Evolutionary conservation across 176 grass and related monocot genomes (phyloP).

Genomic region (Triticum turgidum): DNA sequence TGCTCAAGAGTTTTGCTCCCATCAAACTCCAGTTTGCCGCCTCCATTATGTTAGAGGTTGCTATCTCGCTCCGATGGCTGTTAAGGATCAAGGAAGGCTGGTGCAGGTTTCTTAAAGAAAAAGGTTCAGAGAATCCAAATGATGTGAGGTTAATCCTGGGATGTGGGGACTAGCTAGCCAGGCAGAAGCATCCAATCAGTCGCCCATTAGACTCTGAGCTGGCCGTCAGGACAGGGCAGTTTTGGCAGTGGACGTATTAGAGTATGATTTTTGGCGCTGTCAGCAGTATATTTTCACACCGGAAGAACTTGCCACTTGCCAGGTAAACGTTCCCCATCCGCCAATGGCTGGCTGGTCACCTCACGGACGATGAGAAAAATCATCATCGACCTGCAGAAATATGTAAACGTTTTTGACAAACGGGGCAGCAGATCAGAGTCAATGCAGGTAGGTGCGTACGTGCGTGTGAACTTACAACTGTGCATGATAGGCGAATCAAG

Average conservation of each 20-base stretch:
- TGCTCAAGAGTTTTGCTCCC: too few relatives aligned
- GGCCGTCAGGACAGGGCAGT: neutral
- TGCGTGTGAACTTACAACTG: neutral
- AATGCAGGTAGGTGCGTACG: conserved; percentile 40
- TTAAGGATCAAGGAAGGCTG: too few relatives aligned
- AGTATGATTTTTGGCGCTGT: neutral
- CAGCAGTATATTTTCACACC: neutral
- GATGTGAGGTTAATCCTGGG: neutral
- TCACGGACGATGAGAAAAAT: neutral
- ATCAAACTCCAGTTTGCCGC: too few relatives aligned
- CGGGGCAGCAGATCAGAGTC: conserved; percentile 23
- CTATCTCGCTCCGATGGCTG: too few relatives aligned
- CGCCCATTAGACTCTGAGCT: neutral
- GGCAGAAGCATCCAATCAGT: neutral
- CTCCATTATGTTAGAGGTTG: too few relatives aligned
- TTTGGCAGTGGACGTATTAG: neutral
- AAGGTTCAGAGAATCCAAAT: too few relatives aligned
- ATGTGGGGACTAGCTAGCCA: neutral
- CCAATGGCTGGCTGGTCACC: neutral
- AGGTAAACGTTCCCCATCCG: conserved; percentile 13
- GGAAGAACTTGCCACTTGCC: neutral
- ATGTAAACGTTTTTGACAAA: conserved; percentile 22
- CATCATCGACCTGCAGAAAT: neutral
- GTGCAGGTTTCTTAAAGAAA: too few relatives aligned
- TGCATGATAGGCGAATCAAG: neutral